Base-by-base conservation (phyloP, 1,284 basidiomycete genomes). In the Cutaneotrichosporon cutaneum region DNA sequence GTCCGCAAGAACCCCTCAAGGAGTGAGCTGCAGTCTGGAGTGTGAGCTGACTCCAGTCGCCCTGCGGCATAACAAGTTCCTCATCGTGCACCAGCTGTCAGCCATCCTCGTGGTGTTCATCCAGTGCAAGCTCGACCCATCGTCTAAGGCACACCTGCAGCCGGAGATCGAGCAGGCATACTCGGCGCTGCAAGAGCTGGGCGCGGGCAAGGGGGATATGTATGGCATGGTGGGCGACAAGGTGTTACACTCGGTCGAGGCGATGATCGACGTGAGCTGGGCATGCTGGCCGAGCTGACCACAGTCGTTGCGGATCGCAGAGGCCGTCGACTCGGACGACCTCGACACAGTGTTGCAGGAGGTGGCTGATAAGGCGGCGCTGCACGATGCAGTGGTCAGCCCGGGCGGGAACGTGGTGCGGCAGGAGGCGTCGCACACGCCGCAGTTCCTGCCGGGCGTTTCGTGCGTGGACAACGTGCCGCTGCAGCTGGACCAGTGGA, bases 401-500 rank as follows among this genome's bases (percentile, higher is more conserved):
- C 26, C 48, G 48, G 11, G 48, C 14, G 18, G 11, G 13, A 51
- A n/a, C 18, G n/a, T 51, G 26, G 26, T 27, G 26, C 24, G 4
- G 48, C 48, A 27, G 18, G 48, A 27, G 9, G 26, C 27, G 24
- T 7, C 27, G 9, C 26, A 16, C 8, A n/a, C 26, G 18, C 48
- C 13, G 18, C 48, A 51, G 48, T 27, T 51, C 48, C 48, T 51
- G 13, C 48, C 48, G 5, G 48, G 48, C 26, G 48, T 51, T 4
- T 18, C 26, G 24, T 7, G 27, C 18, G 26, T 51, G 14, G 48
- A 32, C 27, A 51, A 27, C 10, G 26, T 51, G 8, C 48, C 48
- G 16, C 27, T 51, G 13, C 48, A 51, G 48, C 18, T 51, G 48
- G 48, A 51, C 48, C 48, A 51, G 48, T 51, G 48, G 48, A 51